Evolutionary conservation across 306 rosid genomes (phyloP), one percentile per base, ranked within the genome.

Genomic region (Vigna nakashimae): DNA sequence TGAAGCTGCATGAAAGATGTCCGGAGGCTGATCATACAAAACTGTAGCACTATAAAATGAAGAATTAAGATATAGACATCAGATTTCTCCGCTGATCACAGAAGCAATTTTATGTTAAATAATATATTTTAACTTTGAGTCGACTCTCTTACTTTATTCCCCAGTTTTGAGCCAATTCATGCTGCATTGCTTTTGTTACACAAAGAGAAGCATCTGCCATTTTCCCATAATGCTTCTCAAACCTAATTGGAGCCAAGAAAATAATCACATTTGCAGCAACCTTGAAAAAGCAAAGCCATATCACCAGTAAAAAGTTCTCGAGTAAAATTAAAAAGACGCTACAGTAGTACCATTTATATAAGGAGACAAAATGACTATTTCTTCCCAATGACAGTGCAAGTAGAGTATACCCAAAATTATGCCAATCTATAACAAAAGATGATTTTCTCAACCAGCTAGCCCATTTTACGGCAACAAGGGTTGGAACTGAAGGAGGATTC

Each of bases 401-500:
- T 70, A 95, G 78, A 49, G 98, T 95, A 82, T 95, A 90, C 84
- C 98, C 99, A 84, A 92, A 95, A 82, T 95, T 95, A 84, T 95
- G 99, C 98, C 99, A 95, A 88, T 95, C 99, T 76, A 95, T 79
- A 71, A 92, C 85, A 88, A 95, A 88, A 34, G 89, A 84, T 48
- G 98, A 95, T 46, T 58, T 80, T 86, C 97, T 89, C 65, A 91
- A 83, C 86, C 89, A 85, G 80, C 98, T 91, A 57, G 98, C 97
- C 93, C 92, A 95, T 88, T 91, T 95, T 81, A 92, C 98, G 50
- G 92, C 96, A 56, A 88, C 91, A 74, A 95, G 83, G 42, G 98
- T 91, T 30, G 99, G 99, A 88, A 95, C 96, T 30, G 98, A 92
- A 82, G 99, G 99, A 81, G 98, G 99, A 92, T 95, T 95, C 99